These are phyloP conservation scores for Hymenotorrendiella dingleyae DNA, from an alignment of 2,329 filamentous ascomycete species.

Conservation along the genomic window DNA sequence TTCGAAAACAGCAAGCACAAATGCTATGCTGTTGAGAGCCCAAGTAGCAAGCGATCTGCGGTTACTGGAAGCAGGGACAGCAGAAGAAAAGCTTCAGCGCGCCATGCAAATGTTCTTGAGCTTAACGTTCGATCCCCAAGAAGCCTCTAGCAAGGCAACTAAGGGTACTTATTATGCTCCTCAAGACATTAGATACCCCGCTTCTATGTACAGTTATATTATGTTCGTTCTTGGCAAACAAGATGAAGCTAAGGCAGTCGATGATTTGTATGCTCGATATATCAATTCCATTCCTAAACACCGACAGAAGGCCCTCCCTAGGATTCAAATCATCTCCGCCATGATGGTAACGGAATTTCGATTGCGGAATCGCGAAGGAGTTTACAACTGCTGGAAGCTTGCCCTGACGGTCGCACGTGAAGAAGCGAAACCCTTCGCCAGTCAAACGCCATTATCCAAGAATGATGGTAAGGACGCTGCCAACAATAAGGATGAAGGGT, in stretches of 20 bases:
- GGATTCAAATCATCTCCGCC: slow-evolving; percentile 52
- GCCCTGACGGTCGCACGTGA: too few species aligned
- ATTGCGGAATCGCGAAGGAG: slow-evolving; percentile 51
- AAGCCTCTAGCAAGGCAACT: slow-evolving; percentile 17
- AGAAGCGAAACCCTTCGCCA: slow-evolving; percentile 47
- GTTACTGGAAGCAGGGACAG: slow-evolving; percentile 10
- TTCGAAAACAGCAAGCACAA: slow-evolving; percentile 36
- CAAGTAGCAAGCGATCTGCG: slow-evolving; percentile 18
- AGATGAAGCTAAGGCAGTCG: slow-evolving; percentile 41
- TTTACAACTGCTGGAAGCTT: slow-evolving; percentile 62
- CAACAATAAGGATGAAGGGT: too few species aligned
- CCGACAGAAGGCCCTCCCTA: slow-evolving; percentile 34
- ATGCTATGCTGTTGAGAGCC: slow-evolving; percentile 36
- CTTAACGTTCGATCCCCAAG: slow-evolving; percentile 20
- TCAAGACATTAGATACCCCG: slow-evolving; percentile 24
- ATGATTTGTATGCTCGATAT: slow-evolving; percentile 52
- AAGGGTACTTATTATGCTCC: slow-evolving; percentile 20
- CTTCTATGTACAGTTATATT: slow-evolving; percentile 45
- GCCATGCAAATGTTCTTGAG: slow-evolving; percentile 24
- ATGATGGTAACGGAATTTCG: slow-evolving; percentile 63
- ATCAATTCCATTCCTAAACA: slow-evolving; percentile 35
- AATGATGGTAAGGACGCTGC: too few species aligned
- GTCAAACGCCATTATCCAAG: neutral
- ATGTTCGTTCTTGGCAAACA: slow-evolving; percentile 48
- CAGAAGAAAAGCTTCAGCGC: slow-evolving; percentile 20